Conservation (phyloP, 805 yeast genomes). For the Lachancea dasiensis region DNA sequence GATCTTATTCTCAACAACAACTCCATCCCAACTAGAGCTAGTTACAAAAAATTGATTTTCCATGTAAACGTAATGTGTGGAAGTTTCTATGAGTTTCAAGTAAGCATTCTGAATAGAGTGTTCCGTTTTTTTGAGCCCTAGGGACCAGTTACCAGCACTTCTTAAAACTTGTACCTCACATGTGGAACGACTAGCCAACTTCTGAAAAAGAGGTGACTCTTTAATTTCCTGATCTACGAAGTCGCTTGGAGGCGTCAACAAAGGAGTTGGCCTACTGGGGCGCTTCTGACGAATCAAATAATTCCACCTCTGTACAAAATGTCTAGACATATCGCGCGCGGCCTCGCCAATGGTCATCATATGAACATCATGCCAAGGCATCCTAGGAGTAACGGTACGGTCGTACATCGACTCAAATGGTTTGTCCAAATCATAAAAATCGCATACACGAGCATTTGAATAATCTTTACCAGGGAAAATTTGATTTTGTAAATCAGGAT, state of each 20-base stretch:
- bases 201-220: slow-evolving; percentile 38
- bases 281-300: slow-evolving; percentile 86
- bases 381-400: slow-evolving; percentile 71
- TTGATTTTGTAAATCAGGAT: slow-evolving; percentile 43
- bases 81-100: slow-evolving; percentile 79
- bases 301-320: slow-evolving; percentile 97
- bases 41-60: slow-evolving; percentile 95
- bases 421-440: slow-evolving; percentile 70
- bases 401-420: slow-evolving; percentile 94
- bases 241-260: slow-evolving; percentile 89
- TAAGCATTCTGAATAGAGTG: slow-evolving; percentile 91
- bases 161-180: slow-evolving; percentile 89
- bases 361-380: slow-evolving; percentile 99
- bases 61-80: slow-evolving; percentile 87
- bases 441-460: slow-evolving; percentile 90
- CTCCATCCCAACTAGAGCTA: slow-evolving; percentile 80
- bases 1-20: slow-evolving; percentile 75
- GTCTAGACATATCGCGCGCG: slow-evolving; percentile 88
- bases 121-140: slow-evolving; percentile 80
- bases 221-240: slow-evolving; percentile 65
- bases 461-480: slow-evolving; percentile 95
- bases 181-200: slow-evolving; percentile 57
- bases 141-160: slow-evolving; percentile 89
- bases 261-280: slow-evolving; percentile 90
- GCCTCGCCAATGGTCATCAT: slow-evolving; percentile 93